phyloP scores from a whole-genome alignment of 1,139 yeast genomes.

The Candida smagusa region DNA sequence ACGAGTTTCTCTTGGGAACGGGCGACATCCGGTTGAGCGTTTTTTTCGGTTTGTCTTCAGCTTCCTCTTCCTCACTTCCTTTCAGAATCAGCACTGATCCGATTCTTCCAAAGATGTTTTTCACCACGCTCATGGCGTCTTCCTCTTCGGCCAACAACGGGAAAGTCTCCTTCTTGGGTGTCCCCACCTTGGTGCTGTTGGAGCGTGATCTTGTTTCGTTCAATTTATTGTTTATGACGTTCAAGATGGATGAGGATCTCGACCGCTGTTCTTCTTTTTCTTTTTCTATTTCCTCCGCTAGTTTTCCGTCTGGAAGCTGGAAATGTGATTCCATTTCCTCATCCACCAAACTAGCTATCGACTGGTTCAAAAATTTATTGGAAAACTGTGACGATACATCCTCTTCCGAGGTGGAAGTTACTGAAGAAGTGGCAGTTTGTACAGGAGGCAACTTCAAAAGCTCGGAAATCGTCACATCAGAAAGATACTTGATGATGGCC shows the following conservation, averaged over 20 bases:
- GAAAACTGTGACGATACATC: slow-evolving; percentile 6
- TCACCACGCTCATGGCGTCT: slow-evolving; percentile 28
- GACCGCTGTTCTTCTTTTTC: slow-evolving; percentile 20
- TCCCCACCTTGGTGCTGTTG: slow-evolving; percentile 25
- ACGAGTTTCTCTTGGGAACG: slow-evolving; percentile 25
- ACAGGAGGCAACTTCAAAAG: slow-evolving; percentile 10
- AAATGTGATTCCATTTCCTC: slow-evolving; percentile 28
- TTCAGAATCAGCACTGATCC: slow-evolving; percentile 28
- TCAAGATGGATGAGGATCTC: slow-evolving; percentile 39
- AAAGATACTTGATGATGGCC: slow-evolving; percentile 38
- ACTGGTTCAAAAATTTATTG: slow-evolving; percentile 10
- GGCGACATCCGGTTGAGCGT: slow-evolving; percentile 33
- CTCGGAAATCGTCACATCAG: slow-evolving; percentile 35
- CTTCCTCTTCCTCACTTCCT: slow-evolving; percentile 7
- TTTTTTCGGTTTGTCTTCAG: slow-evolving; percentile 16
- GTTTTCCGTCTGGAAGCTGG: slow-evolving; percentile 29
- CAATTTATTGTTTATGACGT: slow-evolving; percentile 30
- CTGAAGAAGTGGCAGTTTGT: slow-evolving; percentile 5
- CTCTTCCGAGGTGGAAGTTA: slow-evolving; percentile 6
- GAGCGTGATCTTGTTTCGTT: slow-evolving; percentile 36
- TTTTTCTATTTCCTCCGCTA: slow-evolving; percentile 17
- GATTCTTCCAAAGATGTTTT: slow-evolving; percentile 33
- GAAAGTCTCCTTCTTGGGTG: slow-evolving; percentile 23
- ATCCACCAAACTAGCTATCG: slow-evolving; percentile 28
- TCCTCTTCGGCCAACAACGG: slow-evolving; percentile 20